Evolutionary conservation across 2,329 filamentous ascomycete genomes (phyloP).

Genomic region (Cyclaneusma minus): DNA sequence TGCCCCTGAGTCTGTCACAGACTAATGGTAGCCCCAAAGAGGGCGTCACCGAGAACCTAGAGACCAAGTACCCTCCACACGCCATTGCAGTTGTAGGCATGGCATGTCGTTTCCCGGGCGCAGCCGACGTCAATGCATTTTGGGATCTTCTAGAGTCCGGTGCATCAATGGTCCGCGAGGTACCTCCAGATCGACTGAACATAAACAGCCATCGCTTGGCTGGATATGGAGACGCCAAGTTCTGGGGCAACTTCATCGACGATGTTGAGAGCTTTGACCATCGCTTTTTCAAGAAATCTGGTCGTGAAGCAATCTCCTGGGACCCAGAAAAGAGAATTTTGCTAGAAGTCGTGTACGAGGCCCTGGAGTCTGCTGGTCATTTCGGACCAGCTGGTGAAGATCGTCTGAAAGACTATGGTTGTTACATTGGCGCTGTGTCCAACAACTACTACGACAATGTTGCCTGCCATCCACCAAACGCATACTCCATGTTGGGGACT

Average conservation of each 20-base stretch:
- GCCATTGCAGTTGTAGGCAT: conserved; percentile 22
- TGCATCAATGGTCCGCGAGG: conserved; percentile 3
- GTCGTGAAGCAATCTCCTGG: not conserved
- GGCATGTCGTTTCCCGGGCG: conserved; percentile 18
- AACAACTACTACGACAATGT: conserved; percentile 1
- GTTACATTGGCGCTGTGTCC: conserved; percentile 1
- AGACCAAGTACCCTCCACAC: too few species aligned
- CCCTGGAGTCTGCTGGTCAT: conserved; percentile 11
- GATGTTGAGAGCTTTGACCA: not conserved
- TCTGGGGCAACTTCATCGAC: not conserved
- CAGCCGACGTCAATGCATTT: conserved; percentile 16
- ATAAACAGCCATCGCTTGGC: too few species aligned
- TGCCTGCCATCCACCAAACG: not conserved
- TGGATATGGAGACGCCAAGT: not conserved
- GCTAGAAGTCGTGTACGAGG: conserved; percentile 15
- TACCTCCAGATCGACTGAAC: too few species aligned
- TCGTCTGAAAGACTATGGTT: not conserved
- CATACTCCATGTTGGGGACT: conserved; percentile 8
- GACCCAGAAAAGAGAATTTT: conserved; percentile 15
- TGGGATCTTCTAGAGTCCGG: conserved; percentile 15
- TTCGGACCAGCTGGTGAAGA: not conserved
- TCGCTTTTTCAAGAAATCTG: conserved; percentile 1
- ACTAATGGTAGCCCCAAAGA: too few species aligned
- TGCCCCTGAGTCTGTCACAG: too few species aligned
- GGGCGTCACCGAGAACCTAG: too few species aligned